phyloP scores from a whole-genome alignment of 2,329 filamentous ascomycete genomes.

The Monosporascus sp. region DNA sequence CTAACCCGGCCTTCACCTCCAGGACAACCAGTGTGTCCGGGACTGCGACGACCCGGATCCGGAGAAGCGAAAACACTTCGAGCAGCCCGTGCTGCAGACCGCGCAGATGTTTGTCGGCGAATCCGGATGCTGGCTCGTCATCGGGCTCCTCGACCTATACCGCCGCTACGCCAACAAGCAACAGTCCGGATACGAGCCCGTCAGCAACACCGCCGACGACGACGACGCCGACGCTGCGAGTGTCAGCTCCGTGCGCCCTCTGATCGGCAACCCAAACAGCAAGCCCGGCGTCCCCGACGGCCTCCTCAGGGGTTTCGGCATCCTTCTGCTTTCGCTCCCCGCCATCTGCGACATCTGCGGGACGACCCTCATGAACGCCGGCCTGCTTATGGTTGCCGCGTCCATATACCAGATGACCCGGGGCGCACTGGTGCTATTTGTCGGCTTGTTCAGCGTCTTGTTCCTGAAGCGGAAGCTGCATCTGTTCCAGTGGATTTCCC shows the following conservation, averaged over 20 bases:
- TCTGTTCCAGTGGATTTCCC: constrained; percentile 87
- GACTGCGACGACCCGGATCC: constrained; percentile 73
- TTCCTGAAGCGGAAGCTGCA: constrained; percentile 78
- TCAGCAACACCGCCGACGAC: constrained; percentile 44
- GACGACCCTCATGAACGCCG: constrained; percentile 96
- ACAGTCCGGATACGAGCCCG: constrained; percentile 59
- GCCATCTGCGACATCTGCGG: constrained; percentile 91
- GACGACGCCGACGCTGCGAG: constrained; percentile 42
- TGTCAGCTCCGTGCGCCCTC: constrained; percentile 37
- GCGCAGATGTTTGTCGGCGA: constrained; percentile 98
- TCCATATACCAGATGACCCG: constrained; percentile 99
- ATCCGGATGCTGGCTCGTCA: constrained; percentile 91
- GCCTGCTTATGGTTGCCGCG: constrained; percentile 86
- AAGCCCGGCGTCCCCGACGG: constrained; percentile 44
- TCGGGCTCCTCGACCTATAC: constrained; percentile 66
- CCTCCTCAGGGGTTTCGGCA: constrained; percentile 64
- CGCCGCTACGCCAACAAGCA: constrained; percentile 46
- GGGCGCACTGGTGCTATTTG: constrained; percentile 90
- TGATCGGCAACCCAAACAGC: constrained; percentile 35
- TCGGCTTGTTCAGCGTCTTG: constrained; percentile 88
- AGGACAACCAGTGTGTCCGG: constrained; percentile 96
- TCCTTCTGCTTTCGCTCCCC: constrained; percentile 75
- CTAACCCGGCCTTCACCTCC: constrained; percentile 12
- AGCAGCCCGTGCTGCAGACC: constrained; percentile 94
- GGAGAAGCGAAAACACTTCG: constrained; percentile 67